A percentile compares a stretch with the other conserved stretches of the same genome.
Conservation (phyloP, 2,329 filamentous ascomycete genomes). For the Colletotrichum liriopes region DNA sequence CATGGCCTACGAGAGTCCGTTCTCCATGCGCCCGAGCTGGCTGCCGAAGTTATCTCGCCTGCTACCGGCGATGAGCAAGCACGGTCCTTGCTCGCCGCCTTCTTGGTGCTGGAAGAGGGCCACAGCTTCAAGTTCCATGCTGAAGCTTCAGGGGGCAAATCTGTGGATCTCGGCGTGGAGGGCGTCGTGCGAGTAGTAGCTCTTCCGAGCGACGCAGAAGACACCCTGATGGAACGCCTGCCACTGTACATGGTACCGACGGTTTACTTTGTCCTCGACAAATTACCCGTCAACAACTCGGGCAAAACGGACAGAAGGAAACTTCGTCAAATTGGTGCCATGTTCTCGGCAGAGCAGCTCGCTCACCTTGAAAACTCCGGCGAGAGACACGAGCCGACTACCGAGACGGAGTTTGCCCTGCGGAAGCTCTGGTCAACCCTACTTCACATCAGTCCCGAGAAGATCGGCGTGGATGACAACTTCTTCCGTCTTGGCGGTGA, state of each 20-base stretch:
- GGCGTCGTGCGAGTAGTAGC: neutral
- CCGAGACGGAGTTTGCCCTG: neutral
- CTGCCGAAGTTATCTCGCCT: neutral
- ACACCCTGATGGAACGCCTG: slow-evolving; percentile 7
- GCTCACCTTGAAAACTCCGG: slow-evolving; percentile 1
- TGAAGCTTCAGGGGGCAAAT: neutral
- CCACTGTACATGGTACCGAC: slow-evolving; percentile 43
- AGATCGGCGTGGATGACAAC: slow-evolving; percentile 39
- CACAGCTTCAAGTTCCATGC: neutral
- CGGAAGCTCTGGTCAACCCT: slow-evolving; percentile 13
- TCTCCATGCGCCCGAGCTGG: slow-evolving; percentile 1
- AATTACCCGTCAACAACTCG: slow-evolving; percentile 37
- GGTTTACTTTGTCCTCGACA: slow-evolving; percentile 33
- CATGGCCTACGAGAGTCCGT: neutral
- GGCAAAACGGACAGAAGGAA: slow-evolving; percentile 43
- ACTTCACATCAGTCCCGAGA: neutral
- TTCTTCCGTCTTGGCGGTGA: slow-evolving; percentile 48
- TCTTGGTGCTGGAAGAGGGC: neutral
- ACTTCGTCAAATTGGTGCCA: slow-evolving; percentile 16
- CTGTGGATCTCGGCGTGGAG: neutral
- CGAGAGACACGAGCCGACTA: neutral
- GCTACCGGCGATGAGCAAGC: neutral
- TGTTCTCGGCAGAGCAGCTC: slow-evolving; percentile 1
- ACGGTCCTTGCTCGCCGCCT: neutral
- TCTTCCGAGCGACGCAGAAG: slow-evolving; percentile 4